Base-by-base conservation (phyloP, 129 eudicot species). In the Scalesia atractyloides region DNA sequence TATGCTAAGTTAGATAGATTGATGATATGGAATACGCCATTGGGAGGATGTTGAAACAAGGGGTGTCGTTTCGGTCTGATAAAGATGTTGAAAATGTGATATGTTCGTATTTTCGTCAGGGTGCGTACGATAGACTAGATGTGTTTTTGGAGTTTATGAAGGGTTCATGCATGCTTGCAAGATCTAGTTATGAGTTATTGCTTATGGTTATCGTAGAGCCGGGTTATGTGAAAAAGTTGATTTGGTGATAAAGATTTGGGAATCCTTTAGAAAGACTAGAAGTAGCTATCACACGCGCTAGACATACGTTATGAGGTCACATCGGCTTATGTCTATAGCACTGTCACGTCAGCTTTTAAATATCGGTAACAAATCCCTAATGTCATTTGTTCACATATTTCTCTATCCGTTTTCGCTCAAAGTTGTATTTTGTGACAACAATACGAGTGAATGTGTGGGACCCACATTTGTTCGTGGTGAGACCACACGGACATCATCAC, bases 1-100 rank as follows among this genome's bases (percentile, higher is more conserved):
- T 85, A 82, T 73, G 84, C 87, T 13, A 68, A 49, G 65, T 36
- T 68, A 53, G 89, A 84, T 50, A 82, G 89, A 69, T 66, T 84
- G 56, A 86, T 77, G 91, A 89, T 81, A 78, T 86, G 79, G 92
- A 89, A 77, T 86, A 77, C 70, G 52, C 80, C 66, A 76, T 86
- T 64, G 86, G 89, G 66, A 72, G 92, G 86, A 86, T 86, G 92
- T 69, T 86, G 77, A 89, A 70, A 73, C 66, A 82, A 36, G 86
- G 88, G 60, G 68, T 78, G 59, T 49, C 61, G 26, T 89, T 89
- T 65, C 58, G 82, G 63, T 77, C 81, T 36, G 47, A 76, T 2
- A 84, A 86, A 53, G 87, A 86, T 68, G 86, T 86, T 46, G 86
- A 84, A 54, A 69, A 70, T 67, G 83, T 80, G 37, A 57, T 89